These are phyloP conservation scores for Funneliformis geosporum DNA, from an alignment of 192 early-diverging fungal species.

Conservation along the genomic window DNA sequence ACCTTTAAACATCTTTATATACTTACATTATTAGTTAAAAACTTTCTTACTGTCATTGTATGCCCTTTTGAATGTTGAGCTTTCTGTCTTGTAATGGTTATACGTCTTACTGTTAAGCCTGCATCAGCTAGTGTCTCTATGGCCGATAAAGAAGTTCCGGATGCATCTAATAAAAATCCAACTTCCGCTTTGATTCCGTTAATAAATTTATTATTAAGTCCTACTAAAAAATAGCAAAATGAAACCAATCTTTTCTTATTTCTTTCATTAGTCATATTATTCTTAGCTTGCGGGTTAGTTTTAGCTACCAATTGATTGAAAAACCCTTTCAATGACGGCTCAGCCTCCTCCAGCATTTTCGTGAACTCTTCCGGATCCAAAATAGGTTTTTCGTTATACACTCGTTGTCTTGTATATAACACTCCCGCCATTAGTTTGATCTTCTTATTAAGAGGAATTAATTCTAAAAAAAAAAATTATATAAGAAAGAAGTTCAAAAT, in stretches of 20 bases:
- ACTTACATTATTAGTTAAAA: conserved; percentile 1
- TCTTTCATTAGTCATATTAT: conserved; percentile 15
- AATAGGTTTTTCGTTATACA: conserved; percentile 17
- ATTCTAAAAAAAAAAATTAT: conserved; percentile 14
- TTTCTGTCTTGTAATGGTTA: conserved; percentile 9
- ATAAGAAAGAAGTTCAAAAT: background rate
- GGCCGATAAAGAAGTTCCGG: background rate
- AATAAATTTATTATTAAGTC: background rate
- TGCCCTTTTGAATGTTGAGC: background rate
- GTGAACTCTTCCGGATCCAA: conserved; percentile 6
- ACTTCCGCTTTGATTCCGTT: conserved; percentile 19
- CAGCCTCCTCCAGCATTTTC: conserved; percentile 16
- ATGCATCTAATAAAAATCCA: conserved; percentile 5
- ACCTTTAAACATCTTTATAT: background rate
- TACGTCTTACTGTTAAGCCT: conserved; percentile 12
- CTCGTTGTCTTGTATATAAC: background rate
- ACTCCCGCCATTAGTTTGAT: background rate
- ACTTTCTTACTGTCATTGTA: background rate
- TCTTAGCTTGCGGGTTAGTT: conserved; percentile 18
- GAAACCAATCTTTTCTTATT: conserved; percentile 27
- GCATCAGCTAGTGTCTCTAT: background rate
- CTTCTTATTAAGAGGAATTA: too few relatives aligned
- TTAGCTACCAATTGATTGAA: conserved; percentile 1
- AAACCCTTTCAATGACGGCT: background rate
- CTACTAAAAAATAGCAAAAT: background rate